Conservation (phyloP, 345 rosid genomes). For the Isatis tinctoria region DNA sequence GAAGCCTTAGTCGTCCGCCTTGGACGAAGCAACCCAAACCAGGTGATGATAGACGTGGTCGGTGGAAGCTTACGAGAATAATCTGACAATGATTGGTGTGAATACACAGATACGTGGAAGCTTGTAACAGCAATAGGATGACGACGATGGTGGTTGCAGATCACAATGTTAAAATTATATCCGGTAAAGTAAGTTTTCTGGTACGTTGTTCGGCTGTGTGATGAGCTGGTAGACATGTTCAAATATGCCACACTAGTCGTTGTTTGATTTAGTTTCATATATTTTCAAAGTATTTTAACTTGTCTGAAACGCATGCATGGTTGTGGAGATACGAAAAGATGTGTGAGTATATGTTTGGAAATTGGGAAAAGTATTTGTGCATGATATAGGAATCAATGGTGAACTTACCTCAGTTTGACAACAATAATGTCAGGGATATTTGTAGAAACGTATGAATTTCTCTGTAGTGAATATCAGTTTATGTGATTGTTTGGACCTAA, state of each 20-base stretch:
- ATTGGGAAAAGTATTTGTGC: background rate
- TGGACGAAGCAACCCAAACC: background rate
- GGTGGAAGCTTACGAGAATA: background rate
- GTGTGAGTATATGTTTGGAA: background rate
- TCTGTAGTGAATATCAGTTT: background rate
- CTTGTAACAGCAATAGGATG: background rate
- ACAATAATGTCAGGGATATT: background rate
- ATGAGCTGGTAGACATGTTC: background rate
- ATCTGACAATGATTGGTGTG: background rate
- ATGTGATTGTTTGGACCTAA: background rate
- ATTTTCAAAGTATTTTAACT: background rate
- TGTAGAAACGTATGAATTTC: background rate
- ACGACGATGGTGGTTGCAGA: background rate
- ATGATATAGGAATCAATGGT: background rate
- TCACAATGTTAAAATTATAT: background rate
- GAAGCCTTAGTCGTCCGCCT: background rate
- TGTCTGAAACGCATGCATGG: background rate
- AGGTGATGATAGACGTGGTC: background rate
- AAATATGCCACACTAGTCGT: background rate
- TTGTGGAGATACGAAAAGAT: background rate
- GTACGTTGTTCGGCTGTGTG: background rate
- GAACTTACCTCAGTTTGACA: background rate
- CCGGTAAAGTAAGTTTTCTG: background rate
- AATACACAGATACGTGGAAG: background rate
- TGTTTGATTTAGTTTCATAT: background rate